Conservation (phyloP, 2,329 filamentous ascomycete species). For the Elsinoe ampelina region DNA sequence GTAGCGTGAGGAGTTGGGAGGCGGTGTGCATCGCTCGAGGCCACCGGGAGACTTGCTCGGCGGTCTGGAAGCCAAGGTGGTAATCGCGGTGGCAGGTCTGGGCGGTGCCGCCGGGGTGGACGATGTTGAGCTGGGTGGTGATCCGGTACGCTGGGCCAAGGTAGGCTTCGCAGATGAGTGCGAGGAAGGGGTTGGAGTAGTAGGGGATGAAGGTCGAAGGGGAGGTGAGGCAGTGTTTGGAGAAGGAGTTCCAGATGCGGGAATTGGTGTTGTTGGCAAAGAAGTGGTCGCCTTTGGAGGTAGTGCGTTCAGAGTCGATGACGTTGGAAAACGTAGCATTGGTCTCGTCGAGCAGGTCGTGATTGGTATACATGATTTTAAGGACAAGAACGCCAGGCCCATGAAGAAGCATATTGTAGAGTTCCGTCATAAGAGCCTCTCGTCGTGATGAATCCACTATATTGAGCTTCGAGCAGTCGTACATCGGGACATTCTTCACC, state of each 20-base stretch:
- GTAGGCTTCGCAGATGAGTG: conserved; percentile 45
- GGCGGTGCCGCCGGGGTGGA: conserved; percentile 48
- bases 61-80: conserved; percentile 53
- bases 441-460: conserved; percentile 25
- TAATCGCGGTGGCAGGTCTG: conserved; percentile 55
- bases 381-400: conserved; percentile 54
- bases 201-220: conserved; percentile 47
- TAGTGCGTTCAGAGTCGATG: conserved; percentile 36
- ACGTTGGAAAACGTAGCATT: conserved; percentile 42
- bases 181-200: conserved; percentile 52
- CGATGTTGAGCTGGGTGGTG: conserved; percentile 55
- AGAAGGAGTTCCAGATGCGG: conserved; percentile 58
- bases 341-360: conserved; percentile 35
- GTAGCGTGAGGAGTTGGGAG: conserved; percentile 50
- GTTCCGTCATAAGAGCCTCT: conserved; percentile 48
- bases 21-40: conserved; percentile 46
- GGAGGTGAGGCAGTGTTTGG: conserved; percentile 48
- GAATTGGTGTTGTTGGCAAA: conserved; percentile 47
- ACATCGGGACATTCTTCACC: conserved; percentile 47
- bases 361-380: conserved; percentile 42
- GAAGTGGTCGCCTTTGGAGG: conserved; percentile 51
- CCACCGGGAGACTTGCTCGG: conserved; percentile 37
- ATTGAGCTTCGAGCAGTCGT: conserved; percentile 37
- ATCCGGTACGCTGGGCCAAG: conserved; percentile 52
- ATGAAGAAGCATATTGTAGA: conserved; percentile 47